Conservation (phyloP, 176 grass and related monocot species). For the Carex cristatella region DNA sequence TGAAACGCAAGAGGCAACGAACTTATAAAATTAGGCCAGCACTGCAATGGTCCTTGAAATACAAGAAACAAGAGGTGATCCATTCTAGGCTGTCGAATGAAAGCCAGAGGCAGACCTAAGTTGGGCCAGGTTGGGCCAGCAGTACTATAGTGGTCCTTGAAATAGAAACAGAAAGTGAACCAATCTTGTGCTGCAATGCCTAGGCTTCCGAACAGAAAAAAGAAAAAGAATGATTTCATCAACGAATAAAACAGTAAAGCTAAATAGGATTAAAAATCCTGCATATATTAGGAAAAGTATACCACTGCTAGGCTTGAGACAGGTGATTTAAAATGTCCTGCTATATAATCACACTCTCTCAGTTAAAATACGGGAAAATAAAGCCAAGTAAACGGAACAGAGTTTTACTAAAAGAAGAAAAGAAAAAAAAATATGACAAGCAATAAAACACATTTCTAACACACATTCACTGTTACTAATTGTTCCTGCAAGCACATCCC, state of each 20-base stretch:
- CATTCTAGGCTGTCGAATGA: neutral
- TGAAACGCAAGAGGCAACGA: neutral
- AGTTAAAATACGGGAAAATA: neutral
- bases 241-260: neutral
- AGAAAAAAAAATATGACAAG: neutral
- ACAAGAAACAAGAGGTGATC: neutral
- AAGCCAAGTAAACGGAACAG: neutral
- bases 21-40: neutral
- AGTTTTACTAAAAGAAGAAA: neutral
- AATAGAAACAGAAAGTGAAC: neutral
- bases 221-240: neutral
- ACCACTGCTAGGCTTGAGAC: neutral
- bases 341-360: neutral
- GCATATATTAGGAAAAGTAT: neutral
- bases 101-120: neutral
- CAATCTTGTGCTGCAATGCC: neutral
- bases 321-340: neutral
- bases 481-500: neutral
- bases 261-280: neutral
- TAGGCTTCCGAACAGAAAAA: neutral
- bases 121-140: neutral
- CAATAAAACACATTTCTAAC: neutral
- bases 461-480: neutral
- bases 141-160: neutral
- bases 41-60: neutral